Evolutionary conservation across 2,329 filamentous ascomycete species (phyloP).

Genomic region (Macrophomina pseudophaseolina): DNA sequence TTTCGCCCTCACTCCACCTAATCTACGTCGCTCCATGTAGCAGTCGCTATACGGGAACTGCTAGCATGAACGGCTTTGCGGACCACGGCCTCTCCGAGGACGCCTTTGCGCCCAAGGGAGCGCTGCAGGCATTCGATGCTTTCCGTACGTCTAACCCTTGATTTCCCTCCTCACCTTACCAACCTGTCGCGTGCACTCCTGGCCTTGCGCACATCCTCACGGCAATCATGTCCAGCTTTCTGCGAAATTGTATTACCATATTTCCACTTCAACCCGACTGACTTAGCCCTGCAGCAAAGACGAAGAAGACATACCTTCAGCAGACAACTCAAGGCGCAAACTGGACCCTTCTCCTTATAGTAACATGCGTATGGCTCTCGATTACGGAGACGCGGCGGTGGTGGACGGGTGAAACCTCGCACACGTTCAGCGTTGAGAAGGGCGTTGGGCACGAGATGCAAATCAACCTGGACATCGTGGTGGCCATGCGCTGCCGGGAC

Average conservation of each 20-base stretch:
- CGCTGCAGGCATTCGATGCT: slow-evolving; percentile 85
- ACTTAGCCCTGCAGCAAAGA: slow-evolving; percentile 70
- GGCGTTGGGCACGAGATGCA: slow-evolving; percentile 85
- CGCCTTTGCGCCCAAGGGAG: slow-evolving; percentile 72
- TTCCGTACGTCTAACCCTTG: slow-evolving; percentile 72
- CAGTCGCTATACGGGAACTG: slow-evolving; percentile 6
- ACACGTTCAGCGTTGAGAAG: slow-evolving; percentile 93
- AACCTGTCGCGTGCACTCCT: neutral
- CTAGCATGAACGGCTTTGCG: slow-evolving; percentile 77
- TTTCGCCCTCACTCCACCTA: neutral
- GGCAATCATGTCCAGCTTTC: neutral
- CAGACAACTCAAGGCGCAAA: slow-evolving; percentile 86
- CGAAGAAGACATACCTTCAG: slow-evolving; percentile 89
- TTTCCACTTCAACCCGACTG: neutral
- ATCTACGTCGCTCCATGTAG: slow-evolving; percentile 23
- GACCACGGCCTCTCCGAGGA: slow-evolving; percentile 74
- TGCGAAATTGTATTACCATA: neutral
- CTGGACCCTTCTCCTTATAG: slow-evolving; percentile 84
- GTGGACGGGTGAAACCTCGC: slow-evolving; percentile 82
- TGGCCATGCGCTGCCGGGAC: slow-evolving; percentile 84
- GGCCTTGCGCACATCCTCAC: neutral
- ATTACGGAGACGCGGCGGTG: slow-evolving; percentile 80
- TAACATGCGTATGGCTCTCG: slow-evolving; percentile 76
- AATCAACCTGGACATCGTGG: slow-evolving; percentile 93
- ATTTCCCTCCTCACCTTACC: slow-evolving; percentile 1